Evolutionary conservation across 192 early-diverging fungal species (phyloP).

Genomic region (Funneliformis geosporum): DNA sequence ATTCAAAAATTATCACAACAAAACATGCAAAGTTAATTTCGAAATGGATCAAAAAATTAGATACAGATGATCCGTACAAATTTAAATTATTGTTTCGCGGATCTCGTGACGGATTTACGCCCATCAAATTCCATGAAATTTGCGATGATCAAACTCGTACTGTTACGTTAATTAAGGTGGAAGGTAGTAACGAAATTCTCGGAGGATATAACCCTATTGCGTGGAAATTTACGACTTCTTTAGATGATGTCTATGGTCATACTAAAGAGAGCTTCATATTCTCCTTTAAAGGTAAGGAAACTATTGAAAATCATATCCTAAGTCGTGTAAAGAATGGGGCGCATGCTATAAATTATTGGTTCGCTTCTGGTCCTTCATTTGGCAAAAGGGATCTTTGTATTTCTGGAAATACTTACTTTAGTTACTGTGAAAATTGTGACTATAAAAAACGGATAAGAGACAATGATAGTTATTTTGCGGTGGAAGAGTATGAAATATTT

Average conservation of each 20-base stretch:
- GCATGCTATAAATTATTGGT: not conserved
- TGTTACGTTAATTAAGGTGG: not conserved
- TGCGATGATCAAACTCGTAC: not conserved
- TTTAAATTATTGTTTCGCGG: conserved; percentile 11
- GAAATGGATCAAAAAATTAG: conserved; percentile 9
- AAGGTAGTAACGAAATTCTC: not conserved
- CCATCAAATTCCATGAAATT: not conserved
- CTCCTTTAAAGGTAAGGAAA: not conserved
- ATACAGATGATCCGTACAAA: not conserved
- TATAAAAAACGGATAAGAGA: too few relatives aligned
- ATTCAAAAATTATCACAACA: not conserved
- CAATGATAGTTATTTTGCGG: too few relatives aligned
- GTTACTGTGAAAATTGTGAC: too few relatives aligned
- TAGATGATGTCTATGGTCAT: not conserved
- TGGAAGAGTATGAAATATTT: too few relatives aligned
- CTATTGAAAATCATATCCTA: not conserved
- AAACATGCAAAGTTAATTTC: not conserved
- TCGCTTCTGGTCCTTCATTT: too few relatives aligned
- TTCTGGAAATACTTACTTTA: too few relatives aligned
- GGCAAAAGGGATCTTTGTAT: too few relatives aligned
- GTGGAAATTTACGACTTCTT: not conserved
- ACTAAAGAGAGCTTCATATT: not conserved
- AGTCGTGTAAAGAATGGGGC: not conserved
- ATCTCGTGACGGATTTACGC: not conserved
- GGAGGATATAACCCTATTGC: conserved; percentile 21